phyloP scores from a whole-genome alignment of 148 eudicot genomes.

The Chenopodium album region DNA sequence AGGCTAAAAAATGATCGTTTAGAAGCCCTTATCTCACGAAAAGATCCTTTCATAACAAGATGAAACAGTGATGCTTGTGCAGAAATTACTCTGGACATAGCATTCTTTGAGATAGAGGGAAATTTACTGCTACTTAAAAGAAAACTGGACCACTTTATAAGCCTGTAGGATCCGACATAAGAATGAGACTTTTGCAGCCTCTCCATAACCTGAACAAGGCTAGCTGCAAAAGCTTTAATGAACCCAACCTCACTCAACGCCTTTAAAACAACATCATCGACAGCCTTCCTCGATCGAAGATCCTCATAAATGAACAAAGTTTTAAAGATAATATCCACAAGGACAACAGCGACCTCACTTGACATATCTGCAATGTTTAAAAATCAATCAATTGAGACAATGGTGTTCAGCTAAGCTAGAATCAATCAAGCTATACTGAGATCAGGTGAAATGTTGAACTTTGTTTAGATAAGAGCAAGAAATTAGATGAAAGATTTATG shows the following conservation, averaged over 20 bases:
- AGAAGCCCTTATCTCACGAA: slow-evolving; percentile 72
- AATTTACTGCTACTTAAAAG: slow-evolving; percentile 73
- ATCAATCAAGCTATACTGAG: background rate
- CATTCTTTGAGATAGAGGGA: slow-evolving; percentile 72
- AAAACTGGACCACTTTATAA: slow-evolving; percentile 84
- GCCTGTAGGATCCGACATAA: slow-evolving; percentile 69
- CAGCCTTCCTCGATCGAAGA: slow-evolving; percentile 76
- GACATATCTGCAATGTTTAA: slow-evolving; percentile 60
- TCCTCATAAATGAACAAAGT: slow-evolving; percentile 81
- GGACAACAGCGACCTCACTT: slow-evolving; percentile 52
- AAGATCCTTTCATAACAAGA: slow-evolving; percentile 60
- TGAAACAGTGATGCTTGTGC: slow-evolving; percentile 73
- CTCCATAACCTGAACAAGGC: slow-evolving; percentile 86
- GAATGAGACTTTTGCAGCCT: slow-evolving; percentile 69
- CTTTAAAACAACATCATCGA: slow-evolving; percentile 71
- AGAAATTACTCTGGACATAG: slow-evolving; percentile 62
- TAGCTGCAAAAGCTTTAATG: slow-evolving; percentile 87
- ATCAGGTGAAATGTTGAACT: background rate
- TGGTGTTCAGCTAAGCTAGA: background rate
- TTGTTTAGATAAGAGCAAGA: background rate
- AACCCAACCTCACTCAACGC: slow-evolving; percentile 53
- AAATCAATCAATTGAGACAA: slow-evolving; percentile 4
- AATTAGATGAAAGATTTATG: background rate
- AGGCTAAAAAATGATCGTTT: slow-evolving; percentile 53
- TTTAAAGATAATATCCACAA: slow-evolving; percentile 72